These are phyloP conservation scores for Lentinula novae-zelandiae DNA, from an alignment of 1,284 basidiomycete species.

Conservation along the genomic window DNA sequence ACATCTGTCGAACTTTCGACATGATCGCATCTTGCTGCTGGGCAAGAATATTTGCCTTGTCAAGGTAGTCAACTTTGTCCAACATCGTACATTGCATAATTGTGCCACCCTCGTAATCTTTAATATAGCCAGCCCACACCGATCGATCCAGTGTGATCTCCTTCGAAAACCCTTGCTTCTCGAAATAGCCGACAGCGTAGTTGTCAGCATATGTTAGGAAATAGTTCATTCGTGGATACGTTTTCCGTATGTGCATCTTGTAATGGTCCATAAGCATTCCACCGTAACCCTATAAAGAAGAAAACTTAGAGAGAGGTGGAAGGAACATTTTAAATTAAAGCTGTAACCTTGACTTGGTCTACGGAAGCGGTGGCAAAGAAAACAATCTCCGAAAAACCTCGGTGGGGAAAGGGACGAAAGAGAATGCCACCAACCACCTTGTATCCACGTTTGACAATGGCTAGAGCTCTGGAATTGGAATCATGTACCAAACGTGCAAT, in stretches of 20 bases:
- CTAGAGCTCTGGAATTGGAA: conserved; percentile 86
- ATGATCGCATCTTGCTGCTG: conserved; percentile 89
- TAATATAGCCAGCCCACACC: conserved; percentile 99
- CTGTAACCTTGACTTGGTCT: conserved; percentile 89
- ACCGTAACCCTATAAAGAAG: conserved; percentile 79
- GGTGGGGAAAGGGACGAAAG: conserved; percentile 92
- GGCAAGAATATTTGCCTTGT: conserved; percentile 76
- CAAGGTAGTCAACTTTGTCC: conserved; percentile 85
- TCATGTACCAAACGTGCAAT: conserved; percentile 96
- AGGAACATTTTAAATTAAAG: conserved; percentile 16
- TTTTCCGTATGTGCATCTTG: conserved; percentile 86
- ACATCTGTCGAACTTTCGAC: conserved; percentile 86
- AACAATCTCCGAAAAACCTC: conserved; percentile 97
- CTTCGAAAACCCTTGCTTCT: conserved; percentile 98
- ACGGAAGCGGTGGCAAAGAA: conserved; percentile 98
- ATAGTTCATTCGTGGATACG: conserved; percentile 84
- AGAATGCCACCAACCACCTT: conserved; percentile 99
- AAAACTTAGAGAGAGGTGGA: conserved; percentile 8
- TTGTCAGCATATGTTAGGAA: conserved; percentile 99
- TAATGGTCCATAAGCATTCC: conserved; percentile 99
- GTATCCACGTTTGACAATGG: conserved; percentile 93
- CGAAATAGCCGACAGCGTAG: conserved; percentile 98
- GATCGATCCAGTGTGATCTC: conserved; percentile 90
- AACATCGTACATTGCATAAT: conserved; percentile 99
- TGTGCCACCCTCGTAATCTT: conserved; percentile 99